phyloP scores from a whole-genome alignment of 257 asterid genomes.

The Leonotis leonurus region DNA sequence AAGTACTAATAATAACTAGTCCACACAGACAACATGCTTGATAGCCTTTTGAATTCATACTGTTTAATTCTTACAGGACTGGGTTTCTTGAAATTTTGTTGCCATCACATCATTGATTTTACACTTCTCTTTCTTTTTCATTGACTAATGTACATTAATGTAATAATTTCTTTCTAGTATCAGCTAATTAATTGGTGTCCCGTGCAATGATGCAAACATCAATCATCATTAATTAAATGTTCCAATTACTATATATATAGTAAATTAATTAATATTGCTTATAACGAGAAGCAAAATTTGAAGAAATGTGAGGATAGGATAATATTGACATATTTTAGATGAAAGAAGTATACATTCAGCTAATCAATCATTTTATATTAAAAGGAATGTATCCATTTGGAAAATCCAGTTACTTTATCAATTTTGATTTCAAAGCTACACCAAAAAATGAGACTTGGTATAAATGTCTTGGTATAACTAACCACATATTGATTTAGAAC shows the following conservation, averaged over 20 bases:
- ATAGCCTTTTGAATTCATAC: not conserved
- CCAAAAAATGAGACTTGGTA: not conserved
- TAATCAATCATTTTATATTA: not conserved
- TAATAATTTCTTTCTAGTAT: not conserved
- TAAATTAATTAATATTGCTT: not conserved
- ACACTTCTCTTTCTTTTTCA: conserved; percentile 9
- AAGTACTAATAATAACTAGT: not conserved
- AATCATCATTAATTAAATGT: no score
- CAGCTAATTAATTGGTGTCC: not conserved
- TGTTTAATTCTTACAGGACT: not conserved
- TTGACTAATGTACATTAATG: conserved; percentile 13
- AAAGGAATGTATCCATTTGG: not conserved
- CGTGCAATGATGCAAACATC: not conserved
- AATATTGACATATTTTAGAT: not conserved
- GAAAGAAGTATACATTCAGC: not conserved
- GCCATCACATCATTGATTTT: not conserved
- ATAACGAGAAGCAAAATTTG: not conserved
- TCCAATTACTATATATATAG: no score
- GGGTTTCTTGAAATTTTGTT: conserved; percentile 1
- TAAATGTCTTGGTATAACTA: not conserved
- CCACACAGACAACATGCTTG: not conserved
- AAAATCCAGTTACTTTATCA: not conserved
- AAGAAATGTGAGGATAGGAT: not conserved
- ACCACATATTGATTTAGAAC: not conserved
- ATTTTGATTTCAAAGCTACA: not conserved